Base-by-base conservation (phyloP, 371 early-diverging fungal genomes). In the Mucor plumbeus region DNA sequence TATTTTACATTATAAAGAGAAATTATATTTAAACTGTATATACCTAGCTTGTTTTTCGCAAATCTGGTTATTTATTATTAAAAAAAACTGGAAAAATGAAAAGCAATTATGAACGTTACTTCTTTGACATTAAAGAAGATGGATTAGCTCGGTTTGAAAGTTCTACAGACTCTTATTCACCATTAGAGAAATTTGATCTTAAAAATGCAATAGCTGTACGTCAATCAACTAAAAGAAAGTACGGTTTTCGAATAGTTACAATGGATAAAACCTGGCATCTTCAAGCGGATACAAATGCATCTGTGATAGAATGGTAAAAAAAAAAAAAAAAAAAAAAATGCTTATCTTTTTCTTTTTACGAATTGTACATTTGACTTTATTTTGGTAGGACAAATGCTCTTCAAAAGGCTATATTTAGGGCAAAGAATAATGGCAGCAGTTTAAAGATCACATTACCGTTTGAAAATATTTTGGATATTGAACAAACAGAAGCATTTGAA, bases 101-200 rank as follows among this genome's bases (percentile, higher is more conserved):
- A 26, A 81, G 65, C 48, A 63, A 71, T 36, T 90, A 78, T 63
- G 78, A 71, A 7, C 83, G 88, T 0, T 90, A 88, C 61, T 93
- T 86, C 83, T 92, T 91, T 70, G 87, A 88, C 41, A 79, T 94
- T 15, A 83, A 87, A 41, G 82, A 88, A 39, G 87, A 89, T 67
- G 83, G 82, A 4, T 76, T 94, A 13, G 75, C 82, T 36, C 89
- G 85, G 74, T 92, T 86, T 68, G 83, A 79, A 54, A 86, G 85
- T 65, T 83, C 90, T 14, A 83, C 80, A 13, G 88, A 92, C 67
- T 72, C 82, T 7, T 93, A 94, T 67, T 90, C 85, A 39, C 92
- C 94, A 1, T 67, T 86, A 54, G 88, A 86, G 1, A 83, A 86
- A 26, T 82, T 94, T n/a, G 86, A 91, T 70, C 75, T 94, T 38